Conservation (phyloP, 2,329 filamentous ascomycete species). For the Penicillium crustosum region DNA sequence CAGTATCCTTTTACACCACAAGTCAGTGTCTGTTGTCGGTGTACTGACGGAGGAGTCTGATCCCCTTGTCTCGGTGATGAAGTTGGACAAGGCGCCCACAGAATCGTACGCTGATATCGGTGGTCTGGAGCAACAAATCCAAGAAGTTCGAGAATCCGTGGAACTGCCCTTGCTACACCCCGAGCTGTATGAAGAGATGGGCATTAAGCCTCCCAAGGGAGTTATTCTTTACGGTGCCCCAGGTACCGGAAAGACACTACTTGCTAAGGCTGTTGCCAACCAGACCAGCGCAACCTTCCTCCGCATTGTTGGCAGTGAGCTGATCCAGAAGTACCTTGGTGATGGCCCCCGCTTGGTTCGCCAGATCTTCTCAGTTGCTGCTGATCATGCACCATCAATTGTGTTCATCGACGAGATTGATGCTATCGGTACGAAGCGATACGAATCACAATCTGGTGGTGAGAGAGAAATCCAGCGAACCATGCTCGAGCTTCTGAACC, state of each 20-base stretch:
- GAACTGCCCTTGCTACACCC: constrained; percentile 93
- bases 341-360: constrained; percentile 92
- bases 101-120: constrained; percentile 99
- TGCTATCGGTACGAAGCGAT: constrained; percentile 97
- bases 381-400: constrained; percentile 93
- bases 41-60: constrained; percentile 96
- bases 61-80: constrained; percentile 96
- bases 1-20: constrained; percentile 93
- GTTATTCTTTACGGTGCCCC: constrained; percentile 98
- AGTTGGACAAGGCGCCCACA: constrained; percentile 96
- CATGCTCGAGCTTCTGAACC: constrained; percentile 97
- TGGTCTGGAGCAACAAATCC: constrained; percentile 90
- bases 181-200: constrained; percentile 99
- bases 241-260: constrained; percentile 91
- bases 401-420: constrained; percentile 99
- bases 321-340: constrained; percentile 98
- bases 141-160: constrained; percentile 96
- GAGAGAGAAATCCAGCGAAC: constrained; percentile 97
- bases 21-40: constrained; percentile 95
- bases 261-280: constrained; percentile 97
- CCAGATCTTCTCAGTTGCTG: constrained; percentile 86
- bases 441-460: constrained; percentile 94
- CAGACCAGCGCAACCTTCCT: constrained; percentile 98
- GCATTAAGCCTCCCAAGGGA: constrained; percentile 98
- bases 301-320: constrained; percentile 91